A percentile compares a stretch with the other conserved stretches of the same genome.
phyloP scores from a whole-genome alignment of 2,329 filamentous ascomycete species.

The Monosporascus sp. region DNA sequence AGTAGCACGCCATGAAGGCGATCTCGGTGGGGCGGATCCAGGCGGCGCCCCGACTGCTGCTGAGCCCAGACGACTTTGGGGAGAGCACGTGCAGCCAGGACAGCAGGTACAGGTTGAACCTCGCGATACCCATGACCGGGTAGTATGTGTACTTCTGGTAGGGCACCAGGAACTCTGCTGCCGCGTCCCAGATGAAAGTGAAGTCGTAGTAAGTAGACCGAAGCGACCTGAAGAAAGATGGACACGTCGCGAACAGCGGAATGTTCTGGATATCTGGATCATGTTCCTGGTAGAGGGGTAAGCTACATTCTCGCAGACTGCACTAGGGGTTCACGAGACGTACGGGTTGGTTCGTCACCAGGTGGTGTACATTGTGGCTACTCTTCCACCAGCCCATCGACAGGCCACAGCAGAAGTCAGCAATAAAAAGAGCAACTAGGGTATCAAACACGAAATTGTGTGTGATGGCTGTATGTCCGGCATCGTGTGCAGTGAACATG shows the following conservation, averaged over 20 bases:
- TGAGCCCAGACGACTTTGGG: constrained; percentile 48
- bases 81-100: constrained; percentile 61
- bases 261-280: constrained; percentile 61
- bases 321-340: background rate
- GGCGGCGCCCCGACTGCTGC: constrained; percentile 47
- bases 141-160: constrained; percentile 66
- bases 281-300: constrained; percentile 36
- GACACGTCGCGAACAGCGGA: constrained; percentile 62
- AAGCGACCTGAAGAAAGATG: constrained; percentile 59
- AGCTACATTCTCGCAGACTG: background rate
- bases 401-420: constrained; percentile 60
- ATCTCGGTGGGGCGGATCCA: constrained; percentile 65
- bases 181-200: constrained; percentile 56
- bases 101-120: constrained; percentile 67
- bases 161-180: constrained; percentile 52
- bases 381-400: constrained; percentile 67
- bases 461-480: constrained; percentile 58
- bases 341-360: constrained; percentile 58
- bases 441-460: constrained; percentile 53
- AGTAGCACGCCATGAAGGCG: constrained; percentile 57
- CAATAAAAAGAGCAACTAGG: constrained; percentile 56
- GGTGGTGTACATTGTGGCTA: constrained; percentile 63
- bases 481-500: constrained; percentile 64
- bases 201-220: constrained; percentile 61
- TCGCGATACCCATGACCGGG: constrained; percentile 59